A percentile compares a stretch with the other conserved stretches of the same genome.
Conservation (phyloP, 495 filamentous ascomycete genomes). For the Xylaria palmicola region DNA sequence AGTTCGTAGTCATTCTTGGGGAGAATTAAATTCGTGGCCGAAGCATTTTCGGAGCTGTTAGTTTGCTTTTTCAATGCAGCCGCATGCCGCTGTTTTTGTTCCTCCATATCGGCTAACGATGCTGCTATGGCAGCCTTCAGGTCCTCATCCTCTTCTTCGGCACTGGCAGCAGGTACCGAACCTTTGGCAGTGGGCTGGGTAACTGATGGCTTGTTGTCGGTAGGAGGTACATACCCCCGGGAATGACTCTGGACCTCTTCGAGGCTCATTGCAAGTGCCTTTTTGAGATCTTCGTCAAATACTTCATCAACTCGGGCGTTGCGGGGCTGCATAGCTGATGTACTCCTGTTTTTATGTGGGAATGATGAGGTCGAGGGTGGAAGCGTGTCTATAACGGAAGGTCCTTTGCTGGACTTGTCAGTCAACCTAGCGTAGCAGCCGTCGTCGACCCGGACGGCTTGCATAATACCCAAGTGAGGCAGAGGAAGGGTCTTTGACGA, state of each 20-base stretch:
- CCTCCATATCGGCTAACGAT: slow-evolving; percentile 96
- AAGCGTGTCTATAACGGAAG: slow-evolving; percentile 27
- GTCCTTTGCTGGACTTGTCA: slow-evolving; percentile 58
- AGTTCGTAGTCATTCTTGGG: slow-evolving; percentile 94
- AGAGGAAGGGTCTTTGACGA: slow-evolving; percentile 85
- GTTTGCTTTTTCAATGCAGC: slow-evolving; percentile 74
- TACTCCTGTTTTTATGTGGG: slow-evolving; percentile 38
- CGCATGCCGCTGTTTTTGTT: slow-evolving; percentile 90
- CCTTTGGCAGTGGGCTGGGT: slow-evolving; percentile 41
- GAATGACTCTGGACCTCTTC: slow-evolving; percentile 79
- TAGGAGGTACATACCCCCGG: slow-evolving; percentile 42
- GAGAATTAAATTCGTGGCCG: slow-evolving; percentile 46
- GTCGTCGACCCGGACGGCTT: slow-evolving; percentile 94
- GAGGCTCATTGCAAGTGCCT: slow-evolving; percentile 91
- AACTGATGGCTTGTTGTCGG: slow-evolving; percentile 31
- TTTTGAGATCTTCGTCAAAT: slow-evolving; percentile 93
- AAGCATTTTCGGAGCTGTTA: slow-evolving; percentile 36
- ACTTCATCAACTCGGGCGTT: slow-evolving; percentile 76
- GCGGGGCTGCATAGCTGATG: slow-evolving; percentile 78
- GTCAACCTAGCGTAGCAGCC: slow-evolving; percentile 90
- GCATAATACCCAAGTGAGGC: slow-evolving; percentile 87
- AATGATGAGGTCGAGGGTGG: slow-evolving; percentile 35
- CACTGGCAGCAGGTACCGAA: slow-evolving; percentile 40
- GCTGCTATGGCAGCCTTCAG: slow-evolving; percentile 95
- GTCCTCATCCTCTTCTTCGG: slow-evolving; percentile 87